phyloP scores from a whole-genome alignment of 2,329 filamentous ascomycete genomes.

The Fusarium subglutinans region DNA sequence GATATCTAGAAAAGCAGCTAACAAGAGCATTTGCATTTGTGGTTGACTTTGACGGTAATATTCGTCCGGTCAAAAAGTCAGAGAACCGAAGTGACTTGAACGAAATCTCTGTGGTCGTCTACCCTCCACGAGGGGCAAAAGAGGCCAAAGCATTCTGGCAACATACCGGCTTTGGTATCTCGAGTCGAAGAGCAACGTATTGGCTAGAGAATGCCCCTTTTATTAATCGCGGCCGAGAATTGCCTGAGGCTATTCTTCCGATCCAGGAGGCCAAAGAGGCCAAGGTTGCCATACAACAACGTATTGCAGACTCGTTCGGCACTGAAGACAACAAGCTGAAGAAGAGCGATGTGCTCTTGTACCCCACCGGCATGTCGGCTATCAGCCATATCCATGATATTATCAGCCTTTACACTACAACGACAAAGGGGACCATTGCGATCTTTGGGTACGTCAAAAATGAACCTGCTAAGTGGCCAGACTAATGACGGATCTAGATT shows the following conservation, averaged over 20 bases:
- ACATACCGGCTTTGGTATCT: constrained; percentile 44
- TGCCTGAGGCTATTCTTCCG: neutral
- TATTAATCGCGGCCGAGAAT: neutral
- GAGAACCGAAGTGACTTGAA: neutral
- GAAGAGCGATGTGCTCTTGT: constrained; percentile 57
- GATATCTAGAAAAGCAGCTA: constrained; percentile 23
- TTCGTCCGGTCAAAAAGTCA: neutral
- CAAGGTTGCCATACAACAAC: constrained; percentile 10
- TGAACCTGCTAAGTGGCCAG: neutral
- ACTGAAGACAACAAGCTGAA: constrained; percentile 13
- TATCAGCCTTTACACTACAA: neutral
- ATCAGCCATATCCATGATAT: constrained; percentile 46
- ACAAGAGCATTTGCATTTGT: neutral
- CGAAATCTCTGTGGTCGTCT: constrained; percentile 30
- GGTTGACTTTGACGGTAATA: constrained; percentile 11
- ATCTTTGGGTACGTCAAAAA: constrained; percentile 41
- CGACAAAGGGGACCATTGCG: constrained; percentile 17
- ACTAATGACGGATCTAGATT: constrained; percentile 31
- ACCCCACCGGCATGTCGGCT: constrained; percentile 62
- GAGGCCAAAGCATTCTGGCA: constrained; percentile 46
- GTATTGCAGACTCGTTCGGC: constrained; percentile 34
- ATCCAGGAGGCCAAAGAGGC: constrained; percentile 15
- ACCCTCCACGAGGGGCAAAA: constrained; percentile 12
- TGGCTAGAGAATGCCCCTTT: constrained; percentile 41
- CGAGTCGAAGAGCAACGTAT: constrained; percentile 40